Evolutionary conservation across 108 stramenopile genomes (phyloP).

Genomic region (Licmophora abbreviata): DNA sequence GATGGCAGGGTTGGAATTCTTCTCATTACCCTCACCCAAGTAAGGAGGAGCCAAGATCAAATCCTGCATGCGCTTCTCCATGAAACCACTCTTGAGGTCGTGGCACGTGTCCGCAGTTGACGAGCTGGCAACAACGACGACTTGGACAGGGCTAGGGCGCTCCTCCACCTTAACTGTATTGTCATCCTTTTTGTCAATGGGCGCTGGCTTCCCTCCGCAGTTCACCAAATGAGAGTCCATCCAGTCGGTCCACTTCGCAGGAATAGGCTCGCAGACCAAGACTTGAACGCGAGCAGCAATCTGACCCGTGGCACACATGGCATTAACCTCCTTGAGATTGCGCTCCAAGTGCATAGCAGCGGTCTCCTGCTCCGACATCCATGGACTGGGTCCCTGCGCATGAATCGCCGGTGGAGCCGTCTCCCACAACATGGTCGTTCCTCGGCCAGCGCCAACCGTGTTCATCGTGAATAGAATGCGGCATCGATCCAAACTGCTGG

Average conservation of each 20-base stretch:
- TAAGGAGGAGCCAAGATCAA: constrained; percentile 70
- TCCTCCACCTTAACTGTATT: constrained; percentile 52
- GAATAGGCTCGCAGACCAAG: constrained; percentile 80
- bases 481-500: constrained; percentile 50
- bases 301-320: constrained; percentile 77
- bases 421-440: constrained; percentile 82
- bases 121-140: constrained; percentile 73
- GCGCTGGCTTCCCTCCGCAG: constrained; percentile 65
- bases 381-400: constrained; percentile 53
- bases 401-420: constrained; percentile 42
- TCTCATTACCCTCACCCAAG: constrained; percentile 32
- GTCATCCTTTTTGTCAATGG: constrained; percentile 23
- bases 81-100: constrained; percentile 79
- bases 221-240: constrained; percentile 67
- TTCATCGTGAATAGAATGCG: constrained; percentile 77
- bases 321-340: constrained; percentile 76
- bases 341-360: constrained; percentile 75
- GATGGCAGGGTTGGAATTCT: constrained; percentile 29
- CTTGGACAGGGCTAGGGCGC: constrained; percentile 75
- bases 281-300: constrained; percentile 79
- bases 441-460: constrained; percentile 75
- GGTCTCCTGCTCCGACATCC: constrained; percentile 81
- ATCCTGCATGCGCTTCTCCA: constrained; percentile 81
- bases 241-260: constrained; percentile 81
- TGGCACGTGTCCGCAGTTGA: constrained; percentile 78